Evolutionary conservation across 306 rosid species (phyloP), one percentile per base, ranked within the genome.

Genomic region (Castanopsis chinensis): DNA sequence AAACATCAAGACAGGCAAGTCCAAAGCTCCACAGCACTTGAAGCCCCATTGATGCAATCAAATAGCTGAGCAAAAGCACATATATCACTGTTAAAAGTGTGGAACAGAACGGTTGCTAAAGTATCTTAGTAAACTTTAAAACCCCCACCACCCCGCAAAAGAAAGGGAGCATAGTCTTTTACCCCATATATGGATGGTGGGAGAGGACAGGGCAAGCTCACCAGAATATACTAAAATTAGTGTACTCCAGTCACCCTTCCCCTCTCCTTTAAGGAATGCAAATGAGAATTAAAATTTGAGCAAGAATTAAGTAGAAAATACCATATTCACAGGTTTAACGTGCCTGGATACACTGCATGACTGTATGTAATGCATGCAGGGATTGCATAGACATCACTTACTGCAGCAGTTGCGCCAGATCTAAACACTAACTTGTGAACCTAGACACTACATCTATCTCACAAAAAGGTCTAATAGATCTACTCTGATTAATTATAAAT

Each of bases 11-110:
- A 78, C 97, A 90, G 71, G 97, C 97, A 86, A 94, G 99, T 79
- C 97, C 98, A 76, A 92, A 86, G 89, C 99, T 95, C 98, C 99
- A 95, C 57, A 92, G 86, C 80, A 87, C 95, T 90, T 95, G 99
- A 91, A 95, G 97, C 53, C 98, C 98, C 98, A 95, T 92, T 75
- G 99, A 95, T 72, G 99, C 98, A 82, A 91, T 89, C 90, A 95
- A 89, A 82, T 92, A 95, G 84, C 99, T 95, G 96, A 81, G 86
- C 41, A 30, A 72, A 32, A 73, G 23, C 18, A 53, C 69, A 54
- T 25, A 54, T 80, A 78, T 79, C 27, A 76, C 30, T 53, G 28
- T 70, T 25, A 67, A 19, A 67, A 67, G 72, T 33, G 21, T 33
- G 25, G 6, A 67, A 33, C n/a, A 67, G 72, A 67, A 67, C 1